Base-by-base conservation (phyloP, 805 yeast genomes). In the Komagataella mondaviorum region DNA sequence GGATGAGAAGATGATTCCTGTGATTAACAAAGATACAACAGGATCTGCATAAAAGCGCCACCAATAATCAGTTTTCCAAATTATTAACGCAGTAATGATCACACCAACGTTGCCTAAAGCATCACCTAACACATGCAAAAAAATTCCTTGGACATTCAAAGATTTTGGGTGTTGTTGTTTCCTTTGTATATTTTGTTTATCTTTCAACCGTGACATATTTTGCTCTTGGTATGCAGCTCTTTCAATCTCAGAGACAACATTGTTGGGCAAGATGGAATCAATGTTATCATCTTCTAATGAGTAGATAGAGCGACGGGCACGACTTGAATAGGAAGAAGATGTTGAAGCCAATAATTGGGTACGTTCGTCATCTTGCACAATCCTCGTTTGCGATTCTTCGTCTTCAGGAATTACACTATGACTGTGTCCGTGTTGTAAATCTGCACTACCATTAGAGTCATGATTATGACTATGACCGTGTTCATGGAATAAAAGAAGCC, bases 131-230 rank as follows among this genome's bases (percentile, higher is more conserved):
- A 93, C 99, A 63, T 91, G 99, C 61, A 91, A 72, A 63, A 88
- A 93, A 3, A 91, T 97, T 56, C 99, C 99, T 60, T 88, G 90
- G 97, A 91, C 91, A 67, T 93, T 91, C 71, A 91, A 71, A n/a
- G 96, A 86, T 62, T 77, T 80, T 36, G 66, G 59, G 54, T 71
- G 46, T 50, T 63, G 61, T 39, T 55, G 54, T 16, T 54, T 51
- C 46, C 55, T 53, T 6, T 45, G 51, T 3, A 51, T 10, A 18
- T 49, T 44, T 47, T 51, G 58, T 48, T 60, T 56, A n/a, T 55
- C 44, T 45, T 45, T 23, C 47, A 17, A 45, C 17, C 22, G 23
- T 20, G 47, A 45, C 47, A 23, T 10, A 12, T 12, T 45, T 23
- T 45, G 39, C 51, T 17, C 23, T 12, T 44, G 44, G 17, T 23